Percentiles rank a stretch among this genome's conserved stretches.
These are phyloP conservation scores for Capsicum chinense DNA, from an alignment of 257 asterid species.

Conservation along the genomic window DNA sequence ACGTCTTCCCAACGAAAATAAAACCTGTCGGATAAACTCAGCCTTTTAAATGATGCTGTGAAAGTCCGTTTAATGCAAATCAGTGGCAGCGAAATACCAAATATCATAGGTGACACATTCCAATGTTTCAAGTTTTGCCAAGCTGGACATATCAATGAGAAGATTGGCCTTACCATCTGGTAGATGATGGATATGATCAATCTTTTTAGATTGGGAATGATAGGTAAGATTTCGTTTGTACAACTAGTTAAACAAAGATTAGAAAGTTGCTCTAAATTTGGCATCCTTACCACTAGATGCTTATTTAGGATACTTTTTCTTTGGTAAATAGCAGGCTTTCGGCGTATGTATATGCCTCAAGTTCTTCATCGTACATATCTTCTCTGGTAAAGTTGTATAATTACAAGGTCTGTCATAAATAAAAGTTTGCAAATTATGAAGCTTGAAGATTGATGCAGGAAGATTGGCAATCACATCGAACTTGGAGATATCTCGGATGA, in stretches of 20 bases:
- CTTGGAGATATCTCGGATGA: neutral
- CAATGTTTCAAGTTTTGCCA: too few species aligned
- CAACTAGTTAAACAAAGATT: neutral
- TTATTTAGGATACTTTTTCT: too few species aligned
- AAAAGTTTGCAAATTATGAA: constrained; percentile 1
- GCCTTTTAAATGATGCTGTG: too few species aligned
- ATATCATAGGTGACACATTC: too few species aligned
- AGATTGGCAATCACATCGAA: fast-evolving
- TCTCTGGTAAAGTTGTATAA: neutral
- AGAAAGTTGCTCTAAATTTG: neutral
- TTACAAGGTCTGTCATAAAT: neutral
- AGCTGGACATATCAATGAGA: too few species aligned
- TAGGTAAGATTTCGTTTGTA: neutral
- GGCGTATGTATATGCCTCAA: neutral
- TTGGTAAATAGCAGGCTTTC: neutral
- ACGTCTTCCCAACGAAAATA: too few species aligned
- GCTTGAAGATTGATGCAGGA: neutral
- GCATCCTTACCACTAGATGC: too few species aligned
- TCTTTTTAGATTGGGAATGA: neutral
- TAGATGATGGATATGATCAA: neutral
- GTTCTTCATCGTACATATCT: neutral
- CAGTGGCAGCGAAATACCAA: too few species aligned
- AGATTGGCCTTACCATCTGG: too few species aligned
- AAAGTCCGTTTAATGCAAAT: too few species aligned
- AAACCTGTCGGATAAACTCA: too few species aligned